Evolutionary conservation across 2,329 filamentous ascomycete species (phyloP).

Genomic region (Arachnopeziza araneosa): DNA sequence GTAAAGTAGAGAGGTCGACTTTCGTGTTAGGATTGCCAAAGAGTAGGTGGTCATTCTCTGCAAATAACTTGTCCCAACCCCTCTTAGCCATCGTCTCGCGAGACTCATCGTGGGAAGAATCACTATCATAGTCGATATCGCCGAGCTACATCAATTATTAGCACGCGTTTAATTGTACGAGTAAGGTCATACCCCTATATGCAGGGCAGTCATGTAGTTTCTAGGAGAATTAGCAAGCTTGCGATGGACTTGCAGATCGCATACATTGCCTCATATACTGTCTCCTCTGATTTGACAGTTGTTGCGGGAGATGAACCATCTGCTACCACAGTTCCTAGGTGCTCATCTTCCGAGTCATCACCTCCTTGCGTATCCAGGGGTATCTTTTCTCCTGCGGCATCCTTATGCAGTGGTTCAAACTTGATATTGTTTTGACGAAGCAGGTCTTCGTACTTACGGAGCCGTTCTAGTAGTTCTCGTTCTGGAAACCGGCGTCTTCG

Average conservation of each 20-base stretch:
- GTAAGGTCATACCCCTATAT: constrained; percentile 33
- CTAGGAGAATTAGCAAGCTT: constrained; percentile 31
- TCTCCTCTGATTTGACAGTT: constrained; percentile 25
- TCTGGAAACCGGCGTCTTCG: constrained; percentile 45
- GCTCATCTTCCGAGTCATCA: constrained; percentile 26
- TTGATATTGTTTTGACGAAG: constrained; percentile 25
- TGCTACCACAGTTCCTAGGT: constrained; percentile 14
- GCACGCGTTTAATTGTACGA: not conserved
- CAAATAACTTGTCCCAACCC: constrained; percentile 40
- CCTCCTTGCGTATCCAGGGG: constrained; percentile 12
- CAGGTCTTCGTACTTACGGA: constrained; percentile 27
- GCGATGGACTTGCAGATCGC: not conserved
- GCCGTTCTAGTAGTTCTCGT: constrained; percentile 25
- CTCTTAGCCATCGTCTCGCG: constrained; percentile 36
- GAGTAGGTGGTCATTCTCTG: constrained; percentile 43
- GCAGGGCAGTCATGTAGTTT: constrained; percentile 42
- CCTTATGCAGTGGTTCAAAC: constrained; percentile 26
- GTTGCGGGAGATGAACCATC: constrained; percentile 21
- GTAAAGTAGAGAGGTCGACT: constrained; percentile 41
- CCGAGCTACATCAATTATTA: constrained; percentile 24
- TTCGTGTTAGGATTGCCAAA: constrained; percentile 40
- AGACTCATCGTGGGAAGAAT: constrained; percentile 32
- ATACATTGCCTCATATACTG: constrained; percentile 31
- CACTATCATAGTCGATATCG: constrained; percentile 28
- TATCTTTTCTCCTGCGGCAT: constrained; percentile 18